Evolutionary conservation across 768 basidiomycete genomes (phyloP), one percentile per base, ranked within the genome.

Genomic region (Ephemerocybe angulata): DNA sequence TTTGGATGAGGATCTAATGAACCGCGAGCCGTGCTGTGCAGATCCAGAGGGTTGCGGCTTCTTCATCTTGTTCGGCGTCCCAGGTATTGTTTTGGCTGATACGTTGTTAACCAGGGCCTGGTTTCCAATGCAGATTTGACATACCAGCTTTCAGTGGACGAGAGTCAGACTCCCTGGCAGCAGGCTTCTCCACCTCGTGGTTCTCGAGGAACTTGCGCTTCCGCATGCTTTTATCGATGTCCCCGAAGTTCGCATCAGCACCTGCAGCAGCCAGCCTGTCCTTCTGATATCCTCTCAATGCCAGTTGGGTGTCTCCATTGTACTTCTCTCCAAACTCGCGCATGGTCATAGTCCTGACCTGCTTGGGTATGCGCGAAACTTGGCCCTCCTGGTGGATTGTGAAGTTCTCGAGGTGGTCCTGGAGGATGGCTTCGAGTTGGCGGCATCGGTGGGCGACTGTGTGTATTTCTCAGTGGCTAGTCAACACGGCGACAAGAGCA

Each of bases 301-400:
- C 87, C 8, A 80, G 81, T 63, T 89, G 87, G 24, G 89, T 73
- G 61, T 90, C 85, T 2, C 87, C 90, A 50, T 85, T 76, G 69
- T 90, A 91, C 64, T 87, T 88, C 56, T 83, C 81, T 17, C 83
- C 85, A 67, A 92, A 90, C 41, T 90, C 88, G 58, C 81, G 81
- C 79, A 92, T 83, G 13, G 83, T 81, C 67, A 91, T 83, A 27
- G 71, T 71, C 30, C 88, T 81, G 31, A 92, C 84, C 59, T 85
- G 81, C 62, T 84, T 88, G 0, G 89, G 90, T 29, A 91, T 87
- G 49, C 86, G 82, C 17, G 79, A 80, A 2, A 91, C 81, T 54
- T 84, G 84, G 0, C 83, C 83, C 63, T 91, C 88, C 64, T 89
- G 87, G 62, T 87, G 87, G 24, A 85, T 77, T 2, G 77, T 80